Percentiles rank a stretch among this genome's conserved stretches.
Conservation (phyloP, 768 basidiomycete species). For the Phanerochaete carnosa region DNA sequence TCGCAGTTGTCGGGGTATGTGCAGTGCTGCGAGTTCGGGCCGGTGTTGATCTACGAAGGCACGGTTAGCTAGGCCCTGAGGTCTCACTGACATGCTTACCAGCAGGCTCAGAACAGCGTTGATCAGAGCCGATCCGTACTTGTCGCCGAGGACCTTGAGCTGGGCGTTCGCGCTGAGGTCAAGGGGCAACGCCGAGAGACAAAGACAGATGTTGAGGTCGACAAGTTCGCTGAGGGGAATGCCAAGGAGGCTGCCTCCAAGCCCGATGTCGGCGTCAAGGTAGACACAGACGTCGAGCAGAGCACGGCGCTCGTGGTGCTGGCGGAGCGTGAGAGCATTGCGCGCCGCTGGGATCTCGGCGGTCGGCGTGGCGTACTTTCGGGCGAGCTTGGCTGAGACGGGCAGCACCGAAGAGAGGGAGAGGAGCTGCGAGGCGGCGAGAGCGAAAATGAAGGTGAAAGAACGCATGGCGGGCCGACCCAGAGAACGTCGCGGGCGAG, state of each 20-base stretch:
- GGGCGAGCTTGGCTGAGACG: not conserved
- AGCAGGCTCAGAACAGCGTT: slow-evolving; percentile 9
- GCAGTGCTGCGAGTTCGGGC: slow-evolving; percentile 30
- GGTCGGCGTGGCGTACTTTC: not conserved
- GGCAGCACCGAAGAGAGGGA: not conserved
- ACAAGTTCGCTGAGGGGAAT: slow-evolving; percentile 4
- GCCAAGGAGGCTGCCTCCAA: slow-evolving; percentile 1
- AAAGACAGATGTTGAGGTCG: slow-evolving; percentile 34
- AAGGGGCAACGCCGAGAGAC: slow-evolving; percentile 29
- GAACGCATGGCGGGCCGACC: slow-evolving; percentile 5
- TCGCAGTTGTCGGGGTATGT: slow-evolving; percentile 30
- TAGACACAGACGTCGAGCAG: slow-evolving; percentile 20
- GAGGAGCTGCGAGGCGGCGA: not conserved
- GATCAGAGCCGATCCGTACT: slow-evolving; percentile 10
- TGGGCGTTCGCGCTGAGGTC: slow-evolving; percentile 5
- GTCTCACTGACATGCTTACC: slow-evolving; percentile 21
- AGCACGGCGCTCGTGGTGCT: slow-evolving; percentile 15
- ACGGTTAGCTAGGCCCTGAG: not conserved
- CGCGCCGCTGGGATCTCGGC: not conserved
- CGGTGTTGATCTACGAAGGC: slow-evolving; percentile 32
- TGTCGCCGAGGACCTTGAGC: slow-evolving; percentile 8
- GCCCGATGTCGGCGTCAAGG: slow-evolving; percentile 12
- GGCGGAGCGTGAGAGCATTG: slow-evolving; percentile 8
- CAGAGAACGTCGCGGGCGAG: not conserved
- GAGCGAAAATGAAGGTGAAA: slow-evolving; percentile 4